A percentile compares a stretch with the other conserved stretches of the same genome.
These are phyloP conservation scores for Phoma herbarum DNA, from an alignment of 2,329 filamentous ascomycete species.

Conservation along the genomic window DNA sequence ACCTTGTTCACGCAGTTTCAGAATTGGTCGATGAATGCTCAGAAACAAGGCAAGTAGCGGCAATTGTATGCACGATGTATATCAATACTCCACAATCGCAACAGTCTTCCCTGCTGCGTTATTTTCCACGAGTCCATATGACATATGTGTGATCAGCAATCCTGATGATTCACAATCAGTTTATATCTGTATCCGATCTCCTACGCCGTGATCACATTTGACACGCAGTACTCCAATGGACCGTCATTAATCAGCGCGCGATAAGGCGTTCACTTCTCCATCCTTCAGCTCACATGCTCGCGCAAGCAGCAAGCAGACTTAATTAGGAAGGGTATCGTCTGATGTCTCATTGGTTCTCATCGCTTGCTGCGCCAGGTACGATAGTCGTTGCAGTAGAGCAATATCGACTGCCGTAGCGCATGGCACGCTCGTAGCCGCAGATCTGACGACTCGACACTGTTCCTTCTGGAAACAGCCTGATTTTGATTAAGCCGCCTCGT, in stretches of 20 bases:
- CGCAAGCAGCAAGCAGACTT: not conserved
- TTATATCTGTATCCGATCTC: not conserved
- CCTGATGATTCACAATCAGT: not conserved
- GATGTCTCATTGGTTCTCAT: not conserved
- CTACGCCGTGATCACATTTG: too few relatives aligned
- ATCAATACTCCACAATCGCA: not conserved
- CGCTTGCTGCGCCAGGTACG: not conserved
- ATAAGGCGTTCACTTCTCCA: too few relatives aligned
- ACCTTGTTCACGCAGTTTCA: constrained; percentile 59
- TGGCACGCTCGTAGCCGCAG: constrained; percentile 18
- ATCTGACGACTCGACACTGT: constrained; percentile 1
- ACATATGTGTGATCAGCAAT: not conserved
- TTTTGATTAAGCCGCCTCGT: constrained; percentile 4
- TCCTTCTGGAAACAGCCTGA: constrained; percentile 11
- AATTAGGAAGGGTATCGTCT: not conserved
- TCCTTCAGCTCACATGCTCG: too few relatives aligned
- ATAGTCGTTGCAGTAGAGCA: not conserved
- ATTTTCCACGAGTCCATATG: not conserved
- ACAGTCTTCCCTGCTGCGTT: not conserved
- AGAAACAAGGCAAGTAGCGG: constrained; percentile 37
- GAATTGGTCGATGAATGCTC: constrained; percentile 52
- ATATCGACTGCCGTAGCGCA: constrained; percentile 19
- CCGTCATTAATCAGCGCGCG: not conserved
- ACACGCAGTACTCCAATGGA: not conserved
- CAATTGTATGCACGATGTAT: not conserved